These are phyloP conservation scores for Neurospora sp. DNA, from an alignment of 495 filamentous ascomycete species.

Conservation along the genomic window DNA sequence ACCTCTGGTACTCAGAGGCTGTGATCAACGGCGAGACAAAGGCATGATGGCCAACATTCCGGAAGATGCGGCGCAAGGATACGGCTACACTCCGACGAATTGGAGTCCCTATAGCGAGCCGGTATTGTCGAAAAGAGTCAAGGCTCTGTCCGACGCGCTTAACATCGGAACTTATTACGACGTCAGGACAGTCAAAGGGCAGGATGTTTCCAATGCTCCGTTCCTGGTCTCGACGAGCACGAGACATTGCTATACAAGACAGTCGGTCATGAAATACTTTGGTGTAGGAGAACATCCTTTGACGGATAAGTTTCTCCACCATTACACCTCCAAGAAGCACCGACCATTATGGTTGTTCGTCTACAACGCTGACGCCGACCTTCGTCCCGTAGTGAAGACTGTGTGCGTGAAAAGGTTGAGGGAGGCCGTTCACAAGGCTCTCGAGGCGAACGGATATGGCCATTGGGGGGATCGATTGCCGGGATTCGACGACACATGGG, in stretches of 20 bases:
- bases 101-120: not conserved
- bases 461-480: constrained; percentile 32
- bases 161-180: not conserved
- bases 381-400: constrained; percentile 42
- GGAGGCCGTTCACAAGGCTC: constrained; percentile 43
- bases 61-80: not conserved
- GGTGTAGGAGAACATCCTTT: constrained; percentile 23
- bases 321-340: constrained; percentile 20
- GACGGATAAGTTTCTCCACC: constrained; percentile 15
- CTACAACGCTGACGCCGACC: constrained; percentile 13
- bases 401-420: constrained; percentile 40
- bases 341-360: constrained; percentile 43
- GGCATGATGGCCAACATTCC: not conserved
- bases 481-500: not conserved
- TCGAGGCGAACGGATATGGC: constrained; percentile 48
- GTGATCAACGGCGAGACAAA: not conserved
- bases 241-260: not conserved
- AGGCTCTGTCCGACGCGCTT: not conserved
- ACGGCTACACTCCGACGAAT: not conserved
- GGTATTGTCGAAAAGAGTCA: not conserved
- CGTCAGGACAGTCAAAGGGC: not conserved
- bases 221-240: not conserved
- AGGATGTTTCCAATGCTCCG: not conserved
- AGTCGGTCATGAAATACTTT: constrained; percentile 17
- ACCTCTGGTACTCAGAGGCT: not conserved